phyloP scores from a whole-genome alignment of 139 green algal species.

The Picochlorum costavermella region DNA sequence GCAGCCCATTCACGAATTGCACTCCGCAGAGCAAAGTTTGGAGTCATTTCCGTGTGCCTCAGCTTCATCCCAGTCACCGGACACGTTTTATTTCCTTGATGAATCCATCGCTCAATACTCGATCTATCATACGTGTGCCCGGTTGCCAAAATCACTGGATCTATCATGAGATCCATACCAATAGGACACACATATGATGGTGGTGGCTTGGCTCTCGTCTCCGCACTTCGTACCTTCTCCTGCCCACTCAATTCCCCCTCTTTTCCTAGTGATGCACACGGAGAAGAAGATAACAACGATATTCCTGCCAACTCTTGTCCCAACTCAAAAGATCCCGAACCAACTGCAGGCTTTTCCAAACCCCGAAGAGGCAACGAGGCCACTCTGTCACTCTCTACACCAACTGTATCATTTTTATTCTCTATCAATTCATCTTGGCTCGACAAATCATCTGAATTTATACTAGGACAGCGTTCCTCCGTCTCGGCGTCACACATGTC shows the following conservation, averaged over 20 bases:
- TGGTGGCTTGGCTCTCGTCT: not conserved
- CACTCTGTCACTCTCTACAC: not conserved
- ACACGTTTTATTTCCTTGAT: constrained; percentile 80
- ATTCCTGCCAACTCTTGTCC: constrained; percentile 4
- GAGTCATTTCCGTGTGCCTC: constrained; percentile 79
- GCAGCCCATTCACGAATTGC: constrained; percentile 83
- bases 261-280: too few species aligned
- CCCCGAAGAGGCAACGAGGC: not conserved
- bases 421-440: too few species aligned
- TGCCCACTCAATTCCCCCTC: not conserved
- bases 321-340: not conserved
- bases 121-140: constrained; percentile 86
- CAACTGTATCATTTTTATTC: not conserved
- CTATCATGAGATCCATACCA: constrained; percentile 85
- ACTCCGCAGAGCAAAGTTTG: constrained; percentile 83
- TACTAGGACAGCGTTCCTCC: too few species aligned
- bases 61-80: constrained; percentile 82
- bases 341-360: not conserved
- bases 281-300: not conserved
- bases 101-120: constrained; percentile 82
- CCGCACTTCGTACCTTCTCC: not conserved
- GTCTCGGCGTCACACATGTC: too few species aligned
- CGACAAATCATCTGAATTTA: too few species aligned
- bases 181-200: constrained; percentile 74
- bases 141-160: constrained; percentile 89